These are phyloP conservation scores for Argentina anserina DNA, from an alignment of 306 rosid genomes.

Conservation along the genomic window DNA sequence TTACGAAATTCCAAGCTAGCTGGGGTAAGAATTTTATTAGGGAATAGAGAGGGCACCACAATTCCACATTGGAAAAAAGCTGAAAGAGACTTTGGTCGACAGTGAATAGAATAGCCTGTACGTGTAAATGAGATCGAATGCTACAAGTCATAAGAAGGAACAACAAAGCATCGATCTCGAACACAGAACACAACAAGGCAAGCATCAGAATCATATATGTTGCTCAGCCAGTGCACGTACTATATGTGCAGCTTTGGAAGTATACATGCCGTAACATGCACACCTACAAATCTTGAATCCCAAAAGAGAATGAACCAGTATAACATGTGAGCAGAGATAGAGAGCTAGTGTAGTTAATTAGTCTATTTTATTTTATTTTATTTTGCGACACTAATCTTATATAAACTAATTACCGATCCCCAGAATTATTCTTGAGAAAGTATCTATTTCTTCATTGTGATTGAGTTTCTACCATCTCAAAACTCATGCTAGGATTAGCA, in stretches of 20 bases:
- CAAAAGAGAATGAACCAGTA: not conserved
- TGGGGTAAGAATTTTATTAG: not conserved
- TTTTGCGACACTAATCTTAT: too few relatives aligned
- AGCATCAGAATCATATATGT: not conserved
- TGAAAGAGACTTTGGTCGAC: conserved; percentile 18
- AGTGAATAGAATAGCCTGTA: conserved; percentile 4
- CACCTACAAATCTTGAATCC: not conserved
- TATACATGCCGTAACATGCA: not conserved
- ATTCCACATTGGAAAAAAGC: conserved; percentile 26
- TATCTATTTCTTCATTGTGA: too few relatives aligned
- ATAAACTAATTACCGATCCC: not conserved
- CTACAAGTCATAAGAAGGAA: conserved; percentile 12
- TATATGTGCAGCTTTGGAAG: not conserved
- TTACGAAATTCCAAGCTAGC: not conserved
- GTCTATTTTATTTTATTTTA: too few relatives aligned
- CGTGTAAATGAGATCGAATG: conserved; percentile 20
- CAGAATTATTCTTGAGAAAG: too few relatives aligned
- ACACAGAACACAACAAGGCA: conserved; percentile 16
- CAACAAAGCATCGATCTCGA: not conserved
- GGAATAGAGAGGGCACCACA: conserved; percentile 2
- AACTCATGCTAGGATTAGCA: not conserved
- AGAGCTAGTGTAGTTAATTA: not conserved
- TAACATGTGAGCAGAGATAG: not conserved
- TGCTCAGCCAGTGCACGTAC: not conserved
- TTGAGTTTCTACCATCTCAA: not conserved